Conservation (phyloP, 345 rosid species). For the Salix arbutifolia region DNA sequence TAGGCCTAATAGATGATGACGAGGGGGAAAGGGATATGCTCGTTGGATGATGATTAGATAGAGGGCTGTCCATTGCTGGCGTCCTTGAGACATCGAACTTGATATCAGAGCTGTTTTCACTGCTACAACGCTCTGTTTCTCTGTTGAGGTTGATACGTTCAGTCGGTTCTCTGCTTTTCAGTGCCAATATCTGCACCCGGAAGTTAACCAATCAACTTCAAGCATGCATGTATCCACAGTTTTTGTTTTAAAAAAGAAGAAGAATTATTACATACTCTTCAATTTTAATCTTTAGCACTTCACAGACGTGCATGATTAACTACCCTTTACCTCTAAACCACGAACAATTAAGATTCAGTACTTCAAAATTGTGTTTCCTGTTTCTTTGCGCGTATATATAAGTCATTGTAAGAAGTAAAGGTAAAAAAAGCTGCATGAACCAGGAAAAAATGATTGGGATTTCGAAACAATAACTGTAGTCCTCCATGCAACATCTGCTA, state of each 20-base stretch:
- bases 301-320: not conserved
- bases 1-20: slow-evolving; percentile 7
- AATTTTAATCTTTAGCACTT: not conserved
- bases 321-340: slow-evolving; percentile 2
- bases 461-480: slow-evolving; percentile 5
- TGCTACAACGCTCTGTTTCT: slow-evolving; percentile 90
- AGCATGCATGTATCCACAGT: not conserved
- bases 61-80: slow-evolving; percentile 70
- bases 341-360: slow-evolving; percentile 13
- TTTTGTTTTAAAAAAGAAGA: not conserved
- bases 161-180: slow-evolving; percentile 76
- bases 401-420: slow-evolving; percentile 17
- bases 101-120: slow-evolving; percentile 86
- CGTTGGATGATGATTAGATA: slow-evolving; percentile 38
- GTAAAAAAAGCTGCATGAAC: slow-evolving; percentile 17
- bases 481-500: slow-evolving; percentile 8
- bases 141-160: slow-evolving; percentile 89
- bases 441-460: slow-evolving; percentile 8
- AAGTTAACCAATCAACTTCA: slow-evolving; percentile 8
- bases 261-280: too few relatives aligned
- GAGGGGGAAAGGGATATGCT: slow-evolving; percentile 62
- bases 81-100: slow-evolving; percentile 75
- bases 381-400: not conserved
- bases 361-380: not conserved
- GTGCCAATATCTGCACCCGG: slow-evolving; percentile 65